Evolutionary conservation across 192 early-diverging fungal species (phyloP).

Genomic region (Coemansia erecta): DNA sequence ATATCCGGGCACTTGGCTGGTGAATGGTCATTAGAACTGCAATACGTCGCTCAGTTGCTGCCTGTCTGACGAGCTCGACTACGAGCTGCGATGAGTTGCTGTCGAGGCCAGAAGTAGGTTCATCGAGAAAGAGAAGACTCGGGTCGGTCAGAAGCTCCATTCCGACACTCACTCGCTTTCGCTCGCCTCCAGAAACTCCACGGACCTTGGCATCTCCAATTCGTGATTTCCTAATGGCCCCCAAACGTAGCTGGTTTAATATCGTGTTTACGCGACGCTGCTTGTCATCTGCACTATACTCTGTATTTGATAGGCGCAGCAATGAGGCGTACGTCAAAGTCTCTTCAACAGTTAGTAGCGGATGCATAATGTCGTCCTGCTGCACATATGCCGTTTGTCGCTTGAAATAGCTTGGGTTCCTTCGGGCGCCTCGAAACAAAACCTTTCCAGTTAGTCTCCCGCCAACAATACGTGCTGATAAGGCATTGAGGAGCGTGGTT

Average conservation of each 20-base stretch:
- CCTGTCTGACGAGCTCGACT: constrained; percentile 57
- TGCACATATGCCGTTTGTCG: constrained; percentile 49
- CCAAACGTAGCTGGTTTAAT: constrained; percentile 64
- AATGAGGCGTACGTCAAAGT: constrained; percentile 72
- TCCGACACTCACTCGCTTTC: constrained; percentile 53
- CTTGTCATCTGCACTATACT: constrained; percentile 54
- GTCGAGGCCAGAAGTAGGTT: constrained; percentile 68
- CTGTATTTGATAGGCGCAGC: constrained; percentile 61
- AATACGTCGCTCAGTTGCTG: constrained; percentile 57
- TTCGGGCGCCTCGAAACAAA: constrained; percentile 47
- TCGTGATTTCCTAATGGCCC: constrained; percentile 54
- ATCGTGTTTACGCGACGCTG: constrained; percentile 59
- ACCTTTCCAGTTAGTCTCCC: constrained; percentile 57
- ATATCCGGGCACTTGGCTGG: constrained; percentile 83
- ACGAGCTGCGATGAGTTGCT: constrained; percentile 63
- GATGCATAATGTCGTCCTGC: constrained; percentile 58
- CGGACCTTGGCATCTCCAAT: constrained; percentile 48
- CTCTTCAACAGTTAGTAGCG: constrained; percentile 72
- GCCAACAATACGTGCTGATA: constrained; percentile 67
- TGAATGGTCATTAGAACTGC: constrained; percentile 86
- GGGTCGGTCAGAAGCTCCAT: constrained; percentile 57
- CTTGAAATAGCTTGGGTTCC: constrained; percentile 34
- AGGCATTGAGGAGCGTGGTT: constrained; percentile 78
- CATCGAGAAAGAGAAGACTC: constrained; percentile 54
- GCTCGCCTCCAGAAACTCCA: constrained; percentile 58